phyloP scores from a whole-genome alignment of 1,284 basidiomycete genomes.

The Ustilago shanxiensis region DNA sequence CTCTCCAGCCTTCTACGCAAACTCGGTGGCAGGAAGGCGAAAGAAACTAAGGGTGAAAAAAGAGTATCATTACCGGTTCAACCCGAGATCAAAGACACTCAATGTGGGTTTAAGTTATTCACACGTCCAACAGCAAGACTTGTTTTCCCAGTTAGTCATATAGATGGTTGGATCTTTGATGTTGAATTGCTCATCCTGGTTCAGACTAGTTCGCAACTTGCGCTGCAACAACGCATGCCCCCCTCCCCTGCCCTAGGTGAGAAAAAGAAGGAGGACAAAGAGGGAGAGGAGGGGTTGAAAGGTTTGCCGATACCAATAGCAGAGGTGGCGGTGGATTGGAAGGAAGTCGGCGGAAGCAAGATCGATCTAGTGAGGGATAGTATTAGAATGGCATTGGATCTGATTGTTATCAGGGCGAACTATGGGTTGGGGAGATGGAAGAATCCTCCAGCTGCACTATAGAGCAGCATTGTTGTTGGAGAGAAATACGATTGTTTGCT shows the following conservation, averaged over 20 bases:
- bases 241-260: background rate
- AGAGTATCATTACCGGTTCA: conserved; percentile 69
- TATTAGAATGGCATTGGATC: conserved; percentile 87
- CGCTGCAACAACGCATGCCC: background rate
- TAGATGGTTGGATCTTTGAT: conserved; percentile 86
- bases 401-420: conserved; percentile 85
- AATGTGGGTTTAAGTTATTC: conserved; percentile 90
- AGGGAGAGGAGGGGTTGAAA: conserved; percentile 70
- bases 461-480: background rate
- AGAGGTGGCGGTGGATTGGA: conserved; percentile 90
- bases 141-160: conserved; percentile 78
- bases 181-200: conserved; percentile 93
- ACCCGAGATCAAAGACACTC: conserved; percentile 91
- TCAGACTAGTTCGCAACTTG: conserved; percentile 51
- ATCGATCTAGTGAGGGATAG: conserved; percentile 85
- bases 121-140: conserved; percentile 82
- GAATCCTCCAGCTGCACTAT: conserved; percentile 23
- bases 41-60: background rate
- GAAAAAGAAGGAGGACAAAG: background rate
- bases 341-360: conserved; percentile 91
- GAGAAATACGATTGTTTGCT: background rate
- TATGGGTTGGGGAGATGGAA: conserved; percentile 78
- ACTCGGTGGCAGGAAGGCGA: background rate
- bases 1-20: conserved; percentile 15
- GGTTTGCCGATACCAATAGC: conserved; percentile 77